A percentile compares a stretch with the other conserved stretches of the same genome.
Evolutionary conservation across 148 eudicot species (phyloP).

Genomic region (Silene latifolia): DNA sequence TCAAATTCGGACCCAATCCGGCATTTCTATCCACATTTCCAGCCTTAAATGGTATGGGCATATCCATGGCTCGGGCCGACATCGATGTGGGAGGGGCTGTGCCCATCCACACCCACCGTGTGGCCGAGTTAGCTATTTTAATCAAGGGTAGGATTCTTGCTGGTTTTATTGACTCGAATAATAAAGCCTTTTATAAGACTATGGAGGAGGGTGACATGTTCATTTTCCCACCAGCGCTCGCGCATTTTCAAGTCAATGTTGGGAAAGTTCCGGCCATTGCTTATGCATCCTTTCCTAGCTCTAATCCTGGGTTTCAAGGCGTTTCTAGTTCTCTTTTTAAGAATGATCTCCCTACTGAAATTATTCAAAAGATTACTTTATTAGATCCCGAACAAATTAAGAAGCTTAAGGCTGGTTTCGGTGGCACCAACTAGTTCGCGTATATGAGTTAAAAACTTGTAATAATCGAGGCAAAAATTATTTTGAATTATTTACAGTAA

Average conservation of each 20-base stretch:
- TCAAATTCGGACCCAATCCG: neutral
- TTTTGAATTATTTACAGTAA: too few species aligned
- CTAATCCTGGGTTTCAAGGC: neutral
- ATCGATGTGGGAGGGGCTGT: neutral
- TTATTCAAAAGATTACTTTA: slow-evolving; percentile 46
- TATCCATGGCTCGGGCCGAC: slow-evolving; percentile 4
- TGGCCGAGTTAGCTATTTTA: neutral
- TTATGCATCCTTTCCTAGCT: neutral
- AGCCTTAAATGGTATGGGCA: neutral
- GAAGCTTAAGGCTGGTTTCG: slow-evolving; percentile 61
- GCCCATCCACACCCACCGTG: neutral
- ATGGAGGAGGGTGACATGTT: slow-evolving; percentile 1
- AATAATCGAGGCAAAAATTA: too few species aligned
- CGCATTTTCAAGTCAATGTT: neutral
- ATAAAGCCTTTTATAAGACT: neutral
- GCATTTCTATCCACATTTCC: neutral
- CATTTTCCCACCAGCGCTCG: neutral
- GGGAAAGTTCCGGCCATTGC: neutral
- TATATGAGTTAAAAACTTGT: too few species aligned
- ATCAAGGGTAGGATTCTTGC: neutral
- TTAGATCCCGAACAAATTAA: slow-evolving; percentile 45
- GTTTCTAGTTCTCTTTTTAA: slow-evolving; percentile 29
- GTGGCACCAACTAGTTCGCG: slow-evolving; percentile 28
- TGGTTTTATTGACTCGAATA: slow-evolving; percentile 9
- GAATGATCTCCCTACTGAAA: slow-evolving; percentile 40